A percentile compares a stretch with the other conserved stretches of the same genome.
Evolutionary conservation across 345 rosid species (phyloP).

Genomic region (Eucalyptus marginata): DNA sequence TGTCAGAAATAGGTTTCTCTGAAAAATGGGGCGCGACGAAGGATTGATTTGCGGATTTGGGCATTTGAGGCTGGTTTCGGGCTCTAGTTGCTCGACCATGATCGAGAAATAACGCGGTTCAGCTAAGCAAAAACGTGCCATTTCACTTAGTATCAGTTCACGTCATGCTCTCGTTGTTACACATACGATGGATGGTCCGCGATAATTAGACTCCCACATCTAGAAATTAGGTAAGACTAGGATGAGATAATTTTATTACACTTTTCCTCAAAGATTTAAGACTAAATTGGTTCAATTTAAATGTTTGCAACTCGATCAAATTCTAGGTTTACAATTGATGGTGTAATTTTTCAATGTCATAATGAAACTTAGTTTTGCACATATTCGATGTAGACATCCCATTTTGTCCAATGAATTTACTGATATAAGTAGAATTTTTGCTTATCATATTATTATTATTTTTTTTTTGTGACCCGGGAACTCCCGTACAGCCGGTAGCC

Average conservation of each 20-base stretch:
- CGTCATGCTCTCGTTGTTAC: neutral
- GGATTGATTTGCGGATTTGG: neutral
- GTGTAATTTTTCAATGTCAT: neutral
- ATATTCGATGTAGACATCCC: neutral
- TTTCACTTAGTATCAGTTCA: neutral
- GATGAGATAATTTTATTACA: neutral
- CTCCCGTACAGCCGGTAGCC: no score
- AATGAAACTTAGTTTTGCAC: neutral
- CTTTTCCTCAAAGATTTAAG: neutral
- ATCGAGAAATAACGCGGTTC: neutral
- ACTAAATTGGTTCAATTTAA: fast-evolving
- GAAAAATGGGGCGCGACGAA: neutral
- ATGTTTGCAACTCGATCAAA: neutral
- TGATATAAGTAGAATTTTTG: neutral
- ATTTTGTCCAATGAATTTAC: neutral
- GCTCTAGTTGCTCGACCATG: neutral
- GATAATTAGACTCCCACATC: neutral
- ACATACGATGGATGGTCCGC: fast-evolving
- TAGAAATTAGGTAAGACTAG: neutral
- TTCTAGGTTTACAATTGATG: neutral
- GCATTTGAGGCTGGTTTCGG: neutral
- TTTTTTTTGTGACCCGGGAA: no score
- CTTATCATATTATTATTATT: neutral
- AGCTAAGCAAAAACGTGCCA: neutral
- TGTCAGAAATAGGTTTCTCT: neutral